Evolutionary conservation across 495 filamentous ascomycete species (phyloP), one percentile per base, ranked within the genome.

Genomic region (Amniculicola lignicola): DNA sequence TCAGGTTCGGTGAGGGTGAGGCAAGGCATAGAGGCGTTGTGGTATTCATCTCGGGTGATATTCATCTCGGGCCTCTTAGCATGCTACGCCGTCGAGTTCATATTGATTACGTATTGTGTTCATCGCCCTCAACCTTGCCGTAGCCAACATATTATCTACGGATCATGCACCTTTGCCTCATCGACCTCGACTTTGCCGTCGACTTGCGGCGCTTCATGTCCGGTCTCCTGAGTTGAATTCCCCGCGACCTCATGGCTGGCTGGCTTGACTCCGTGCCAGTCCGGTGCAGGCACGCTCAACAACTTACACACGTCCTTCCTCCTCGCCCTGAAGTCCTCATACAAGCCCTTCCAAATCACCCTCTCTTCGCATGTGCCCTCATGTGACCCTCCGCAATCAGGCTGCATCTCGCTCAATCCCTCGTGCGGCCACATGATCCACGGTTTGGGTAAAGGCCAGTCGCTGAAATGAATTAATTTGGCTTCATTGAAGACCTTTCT

Each of bases 391-490:
- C 79, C 77, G 36, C 82, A 85, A 51, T 73, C 74, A 0, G 85
- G 83, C 63, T 87, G 79, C 55, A 79, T 76, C 23, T 79, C 73
- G 2, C 73, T 68, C 19, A 86, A 63, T 51, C 77, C 59, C 12
- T 75, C 68, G 28, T 79, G 75, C 18, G 81, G 72, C 76, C 78
- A 83, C 68, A 78, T 76, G 16, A 87, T 68, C 87, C 87, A 90
- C 0, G 87, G 87, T 67, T 92, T 92, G 2, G 87, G 86, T 36
- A 89, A 59, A 3, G 88, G 88, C 82, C 83, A 87, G 63, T 93
- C 89, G 2, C 79, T 84, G 63, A 95, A 92, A 69, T 90, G 89
- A 0, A 93, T 77, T 12, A 89, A 77, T 61, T 85, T 90, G 9
- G 85, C 86, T 64, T 90, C 82, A 18, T 75, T 71, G 27, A 82